Percentiles rank a stretch among this genome's conserved stretches.
Conservation (phyloP, 345 rosid species). For the Erodium maritimum region DNA sequence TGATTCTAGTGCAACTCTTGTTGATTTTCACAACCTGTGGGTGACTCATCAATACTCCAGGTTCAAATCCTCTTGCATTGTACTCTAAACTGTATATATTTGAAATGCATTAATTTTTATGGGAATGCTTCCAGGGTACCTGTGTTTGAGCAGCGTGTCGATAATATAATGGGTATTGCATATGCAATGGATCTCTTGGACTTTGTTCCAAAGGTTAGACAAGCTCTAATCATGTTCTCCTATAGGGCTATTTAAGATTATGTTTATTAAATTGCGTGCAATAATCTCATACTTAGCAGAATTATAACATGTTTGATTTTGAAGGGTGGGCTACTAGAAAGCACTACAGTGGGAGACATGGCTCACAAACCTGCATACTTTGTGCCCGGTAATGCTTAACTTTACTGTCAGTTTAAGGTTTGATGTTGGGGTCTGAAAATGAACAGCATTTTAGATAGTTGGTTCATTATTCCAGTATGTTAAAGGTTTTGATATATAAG, state of each 20-base stretch:
- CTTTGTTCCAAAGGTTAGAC: slow-evolving; percentile 73
- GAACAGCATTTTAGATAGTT: too few relatives aligned
- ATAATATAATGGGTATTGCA: slow-evolving; percentile 92
- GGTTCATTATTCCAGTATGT: too few relatives aligned
- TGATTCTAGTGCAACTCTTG: slow-evolving; percentile 66
- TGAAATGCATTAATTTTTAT: neutral
- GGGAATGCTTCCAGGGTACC: slow-evolving; percentile 58
- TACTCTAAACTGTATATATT: neutral
- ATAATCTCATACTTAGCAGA: slow-evolving; percentile 24
- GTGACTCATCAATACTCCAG: slow-evolving; percentile 97
- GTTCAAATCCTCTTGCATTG: slow-evolving; percentile 6
- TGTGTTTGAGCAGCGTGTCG: slow-evolving; percentile 97
- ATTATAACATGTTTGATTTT: slow-evolving; percentile 46
- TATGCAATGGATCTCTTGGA: slow-evolving; percentile 98
- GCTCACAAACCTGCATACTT: slow-evolving; percentile 98
- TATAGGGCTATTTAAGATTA: slow-evolving; percentile 7
- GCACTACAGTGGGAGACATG: slow-evolving; percentile 75
- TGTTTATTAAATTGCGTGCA: slow-evolving; percentile 23
- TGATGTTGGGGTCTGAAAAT: too few relatives aligned
- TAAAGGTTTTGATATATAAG: too few relatives aligned
- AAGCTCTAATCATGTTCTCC: slow-evolving; percentile 13
- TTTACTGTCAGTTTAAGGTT: neutral
- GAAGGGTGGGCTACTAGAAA: slow-evolving; percentile 89
- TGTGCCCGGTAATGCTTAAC: slow-evolving; percentile 62
- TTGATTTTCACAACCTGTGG: slow-evolving; percentile 85